A percentile compares a stretch with the other conserved stretches of the same genome.
phyloP scores from a whole-genome alignment of 139 green algal genomes.

The Chlorella sp. region DNA sequence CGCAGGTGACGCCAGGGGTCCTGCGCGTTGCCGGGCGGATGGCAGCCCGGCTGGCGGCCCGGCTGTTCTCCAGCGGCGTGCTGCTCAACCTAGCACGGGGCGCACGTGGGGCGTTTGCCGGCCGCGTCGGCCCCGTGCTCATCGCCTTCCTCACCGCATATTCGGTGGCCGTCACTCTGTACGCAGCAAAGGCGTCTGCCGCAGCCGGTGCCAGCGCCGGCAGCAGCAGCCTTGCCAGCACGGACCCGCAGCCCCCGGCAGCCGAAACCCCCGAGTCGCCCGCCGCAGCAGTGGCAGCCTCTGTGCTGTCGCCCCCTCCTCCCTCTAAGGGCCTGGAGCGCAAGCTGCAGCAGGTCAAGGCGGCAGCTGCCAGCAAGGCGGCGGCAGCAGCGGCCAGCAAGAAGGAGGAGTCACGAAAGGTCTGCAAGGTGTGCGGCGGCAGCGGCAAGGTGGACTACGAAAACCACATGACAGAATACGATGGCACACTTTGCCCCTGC shows the following conservation, averaged over 20 bases:
- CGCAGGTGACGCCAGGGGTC: neutral
- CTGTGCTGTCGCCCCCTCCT: neutral
- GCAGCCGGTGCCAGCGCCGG: neutral
- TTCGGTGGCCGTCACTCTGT: conserved; percentile 1
- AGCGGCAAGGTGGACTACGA: conserved; percentile 4
- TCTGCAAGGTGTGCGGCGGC: conserved; percentile 22
- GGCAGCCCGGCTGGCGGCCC: neutral
- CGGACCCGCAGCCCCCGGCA: neutral
- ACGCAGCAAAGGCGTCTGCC: neutral
- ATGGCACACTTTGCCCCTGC: conserved; percentile 10
- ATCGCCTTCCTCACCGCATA: neutral
- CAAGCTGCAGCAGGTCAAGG: neutral
- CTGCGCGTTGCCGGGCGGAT: neutral
- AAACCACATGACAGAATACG: neutral
- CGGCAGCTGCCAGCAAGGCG: neutral
- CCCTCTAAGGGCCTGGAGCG: neutral
- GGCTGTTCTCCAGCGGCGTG: neutral
- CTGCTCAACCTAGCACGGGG: neutral
- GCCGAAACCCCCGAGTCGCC: neutral
- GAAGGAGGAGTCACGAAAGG: neutral
- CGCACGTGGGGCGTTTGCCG: neutral
- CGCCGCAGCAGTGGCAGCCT: neutral
- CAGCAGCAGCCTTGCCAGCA: conserved; percentile 1
- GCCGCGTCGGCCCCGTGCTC: neutral
- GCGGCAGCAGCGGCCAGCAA: neutral